A percentile compares a stretch with the other conserved stretches of the same genome.
Conservation (phyloP, 306 rosid species). For the Medicago arabica region DNA sequence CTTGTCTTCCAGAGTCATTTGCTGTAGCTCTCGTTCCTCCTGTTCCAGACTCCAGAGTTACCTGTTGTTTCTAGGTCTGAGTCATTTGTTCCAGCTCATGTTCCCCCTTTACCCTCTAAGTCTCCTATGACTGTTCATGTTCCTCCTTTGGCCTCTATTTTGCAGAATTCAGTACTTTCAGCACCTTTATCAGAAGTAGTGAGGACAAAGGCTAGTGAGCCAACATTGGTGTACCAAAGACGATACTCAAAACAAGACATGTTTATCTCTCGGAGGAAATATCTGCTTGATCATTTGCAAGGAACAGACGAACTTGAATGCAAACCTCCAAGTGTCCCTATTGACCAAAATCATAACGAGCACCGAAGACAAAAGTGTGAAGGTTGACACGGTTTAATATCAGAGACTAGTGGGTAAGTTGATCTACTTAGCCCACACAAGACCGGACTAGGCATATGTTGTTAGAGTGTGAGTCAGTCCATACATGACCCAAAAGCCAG, state of each 20-base stretch:
- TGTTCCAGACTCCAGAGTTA: background rate
- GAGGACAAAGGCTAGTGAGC: background rate
- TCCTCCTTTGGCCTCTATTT: background rate
- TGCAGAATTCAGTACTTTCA: background rate
- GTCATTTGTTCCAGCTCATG: background rate
- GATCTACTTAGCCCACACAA: background rate
- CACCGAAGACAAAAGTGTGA: background rate
- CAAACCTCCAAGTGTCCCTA: background rate
- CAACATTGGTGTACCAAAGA: background rate
- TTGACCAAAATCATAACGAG: background rate
- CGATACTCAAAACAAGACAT: background rate
- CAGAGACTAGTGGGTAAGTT: conserved; percentile 1
- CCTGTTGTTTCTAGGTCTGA: background rate
- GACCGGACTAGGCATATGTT: background rate
- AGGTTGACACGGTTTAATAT: background rate
- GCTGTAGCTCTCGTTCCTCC: background rate
- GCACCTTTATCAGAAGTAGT: background rate
- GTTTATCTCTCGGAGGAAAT: background rate
- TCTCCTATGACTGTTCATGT: background rate
- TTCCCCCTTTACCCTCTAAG: background rate
- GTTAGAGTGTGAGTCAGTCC: background rate
- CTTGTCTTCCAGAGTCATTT: background rate
- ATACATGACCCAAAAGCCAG: background rate
- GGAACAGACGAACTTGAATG: background rate
- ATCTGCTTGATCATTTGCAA: background rate